Evolutionary conservation across 495 filamentous ascomycete genomes (phyloP).

Genomic region (Penicillium paradoxum): DNA sequence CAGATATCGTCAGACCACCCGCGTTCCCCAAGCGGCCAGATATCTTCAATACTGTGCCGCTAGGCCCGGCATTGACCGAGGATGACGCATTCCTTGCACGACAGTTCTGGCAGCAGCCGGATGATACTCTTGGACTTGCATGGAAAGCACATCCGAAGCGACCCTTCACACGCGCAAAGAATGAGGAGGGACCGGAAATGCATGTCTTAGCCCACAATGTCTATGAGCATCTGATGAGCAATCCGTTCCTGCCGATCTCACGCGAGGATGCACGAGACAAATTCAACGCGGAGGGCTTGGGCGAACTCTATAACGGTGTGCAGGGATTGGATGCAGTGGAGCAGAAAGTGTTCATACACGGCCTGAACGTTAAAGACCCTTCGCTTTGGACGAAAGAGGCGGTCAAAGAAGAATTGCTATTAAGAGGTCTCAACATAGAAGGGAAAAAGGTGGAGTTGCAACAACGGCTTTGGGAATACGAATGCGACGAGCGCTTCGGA

Average conservation of each 20-base stretch:
- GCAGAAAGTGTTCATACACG: not conserved
- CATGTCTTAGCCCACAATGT: constrained; percentile 20
- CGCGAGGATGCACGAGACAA: not conserved
- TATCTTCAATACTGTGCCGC: constrained; percentile 17
- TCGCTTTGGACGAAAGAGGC: not conserved
- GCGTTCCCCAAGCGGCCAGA: constrained; percentile 19
- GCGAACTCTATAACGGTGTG: not conserved
- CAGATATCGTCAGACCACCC: constrained; percentile 7
- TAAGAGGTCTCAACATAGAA: not conserved
- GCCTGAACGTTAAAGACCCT: not conserved
- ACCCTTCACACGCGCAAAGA: constrained; percentile 1
- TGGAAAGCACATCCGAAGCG: constrained; percentile 4
- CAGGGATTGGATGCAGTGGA: not conserved
- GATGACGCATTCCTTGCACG: constrained; percentile 22
- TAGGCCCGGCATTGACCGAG: constrained; percentile 11
- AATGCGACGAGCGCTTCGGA: constrained; percentile 8
- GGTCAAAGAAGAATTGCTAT: constrained; percentile 1
- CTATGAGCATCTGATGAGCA: constrained; percentile 22
- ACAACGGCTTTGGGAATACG: not conserved
- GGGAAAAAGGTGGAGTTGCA: not conserved
- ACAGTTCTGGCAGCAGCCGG: constrained; percentile 20
- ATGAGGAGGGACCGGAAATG: not conserved
- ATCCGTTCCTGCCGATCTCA: constrained; percentile 9
- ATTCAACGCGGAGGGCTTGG: not conserved
- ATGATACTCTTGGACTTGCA: constrained; percentile 11